These are phyloP conservation scores for Lindgomyces ingoldianus DNA, from an alignment of 495 filamentous ascomycete species.

Conservation along the genomic window DNA sequence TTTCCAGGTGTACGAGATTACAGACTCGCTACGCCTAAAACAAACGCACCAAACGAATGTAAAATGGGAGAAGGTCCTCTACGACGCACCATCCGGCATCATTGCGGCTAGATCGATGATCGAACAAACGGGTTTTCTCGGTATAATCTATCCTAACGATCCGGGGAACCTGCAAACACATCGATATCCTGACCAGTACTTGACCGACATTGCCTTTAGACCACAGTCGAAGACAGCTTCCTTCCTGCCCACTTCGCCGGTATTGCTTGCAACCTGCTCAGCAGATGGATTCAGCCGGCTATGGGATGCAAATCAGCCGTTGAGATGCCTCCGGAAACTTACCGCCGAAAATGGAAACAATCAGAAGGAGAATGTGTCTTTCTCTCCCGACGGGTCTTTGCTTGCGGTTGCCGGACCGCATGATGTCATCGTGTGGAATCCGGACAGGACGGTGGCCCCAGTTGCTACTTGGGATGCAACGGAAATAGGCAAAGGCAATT, in stretches of 20 bases:
- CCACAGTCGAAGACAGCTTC: not conserved
- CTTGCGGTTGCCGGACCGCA: constrained; percentile 19
- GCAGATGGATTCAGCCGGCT: constrained; percentile 17
- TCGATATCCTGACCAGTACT: constrained; percentile 21
- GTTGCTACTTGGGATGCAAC: no score
- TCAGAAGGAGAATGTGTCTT: constrained; percentile 8
- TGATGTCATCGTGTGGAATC: constrained; percentile 54
- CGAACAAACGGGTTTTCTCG: constrained; percentile 19
- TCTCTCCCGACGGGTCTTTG: constrained; percentile 25
- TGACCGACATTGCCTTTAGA: constrained; percentile 29
- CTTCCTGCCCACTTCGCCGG: not conserved
- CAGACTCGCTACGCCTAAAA: not conserved
- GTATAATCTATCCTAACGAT: constrained; percentile 26
- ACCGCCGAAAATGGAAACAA: constrained; percentile 5
- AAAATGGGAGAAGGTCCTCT: constrained; percentile 37
- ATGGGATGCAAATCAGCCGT: constrained; percentile 30
- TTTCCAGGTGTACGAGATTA: constrained; percentile 25
- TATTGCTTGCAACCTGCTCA: constrained; percentile 23
- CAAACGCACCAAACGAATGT: constrained; percentile 7
- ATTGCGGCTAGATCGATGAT: constrained; percentile 31
- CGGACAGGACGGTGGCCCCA: no score
- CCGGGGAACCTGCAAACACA: constrained; percentile 18
- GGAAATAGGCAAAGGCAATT: no score
- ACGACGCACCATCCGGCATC: constrained; percentile 32
- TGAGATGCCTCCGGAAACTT: constrained; percentile 22